Percentiles rank a stretch among this genome's conserved stretches.
phyloP scores from a whole-genome alignment of 23 red algal genomes.

The Gracilaria gracilis region DNA sequence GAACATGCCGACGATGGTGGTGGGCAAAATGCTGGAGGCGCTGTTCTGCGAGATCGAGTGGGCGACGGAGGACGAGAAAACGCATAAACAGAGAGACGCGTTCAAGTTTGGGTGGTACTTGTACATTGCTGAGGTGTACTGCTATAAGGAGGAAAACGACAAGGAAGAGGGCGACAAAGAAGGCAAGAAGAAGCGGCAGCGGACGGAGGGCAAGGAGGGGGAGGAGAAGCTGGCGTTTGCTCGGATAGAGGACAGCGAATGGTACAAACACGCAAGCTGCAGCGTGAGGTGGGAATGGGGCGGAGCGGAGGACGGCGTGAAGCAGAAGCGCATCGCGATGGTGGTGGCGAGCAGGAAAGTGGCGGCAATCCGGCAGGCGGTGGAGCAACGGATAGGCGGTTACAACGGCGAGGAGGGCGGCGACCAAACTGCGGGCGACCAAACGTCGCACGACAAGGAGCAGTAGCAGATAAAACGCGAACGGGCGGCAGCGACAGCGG shows the following conservation, averaged over 20 bases:
- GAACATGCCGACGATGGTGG: slow-evolving; percentile 83
- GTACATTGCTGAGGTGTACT: slow-evolving; percentile 65
- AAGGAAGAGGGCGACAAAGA: neutral
- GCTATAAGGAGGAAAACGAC: slow-evolving; percentile 17
- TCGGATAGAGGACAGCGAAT: slow-evolving; percentile 18
- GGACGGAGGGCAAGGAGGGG: slow-evolving; percentile 9
- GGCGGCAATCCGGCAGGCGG: slow-evolving; percentile 2
- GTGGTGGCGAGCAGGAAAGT: neutral
- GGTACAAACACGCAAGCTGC: slow-evolving; percentile 17
- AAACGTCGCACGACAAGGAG: neutral
- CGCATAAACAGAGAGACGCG: slow-evolving; percentile 32
- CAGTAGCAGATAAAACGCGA: neutral
- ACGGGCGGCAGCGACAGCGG: neutral
- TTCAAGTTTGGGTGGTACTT: slow-evolving; percentile 79
- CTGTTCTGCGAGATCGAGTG: slow-evolving; percentile 82
- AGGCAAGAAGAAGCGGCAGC: slow-evolving; percentile 23
- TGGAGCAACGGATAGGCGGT: neutral
- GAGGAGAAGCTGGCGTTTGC: slow-evolving; percentile 8
- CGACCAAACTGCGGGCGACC: neutral
- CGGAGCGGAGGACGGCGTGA: neutral
- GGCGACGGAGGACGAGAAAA: slow-evolving; percentile 85
- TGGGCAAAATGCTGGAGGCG: slow-evolving; percentile 75
- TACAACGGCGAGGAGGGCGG: neutral
- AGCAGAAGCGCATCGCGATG: slow-evolving; percentile 19
- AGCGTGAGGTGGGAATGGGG: slow-evolving; percentile 27